Evolutionary conservation across 306 rosid species (phyloP).

Genomic region (Gastrolobium villosum): DNA sequence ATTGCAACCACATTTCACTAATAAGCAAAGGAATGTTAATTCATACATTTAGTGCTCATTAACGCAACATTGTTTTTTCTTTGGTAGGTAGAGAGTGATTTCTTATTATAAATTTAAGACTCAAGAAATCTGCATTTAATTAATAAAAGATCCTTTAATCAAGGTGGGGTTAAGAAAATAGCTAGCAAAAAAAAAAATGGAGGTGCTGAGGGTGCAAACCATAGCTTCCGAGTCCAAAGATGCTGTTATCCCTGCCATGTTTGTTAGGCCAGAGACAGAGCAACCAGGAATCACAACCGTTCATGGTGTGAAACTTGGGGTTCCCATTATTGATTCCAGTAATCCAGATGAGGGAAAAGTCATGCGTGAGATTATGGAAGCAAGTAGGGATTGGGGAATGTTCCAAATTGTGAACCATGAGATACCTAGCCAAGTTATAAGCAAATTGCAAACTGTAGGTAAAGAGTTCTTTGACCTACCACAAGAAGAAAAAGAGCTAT

Average conservation of each 20-base stretch:
- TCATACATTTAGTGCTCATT: too few species aligned
- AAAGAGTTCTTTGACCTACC: conserved; percentile 69
- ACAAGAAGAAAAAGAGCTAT: conserved; percentile 67
- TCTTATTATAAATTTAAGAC: too few species aligned
- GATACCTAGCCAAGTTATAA: conserved; percentile 64
- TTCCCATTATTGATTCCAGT: conserved; percentile 67
- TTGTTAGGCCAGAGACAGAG: conserved; percentile 61
- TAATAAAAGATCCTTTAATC: too few species aligned
- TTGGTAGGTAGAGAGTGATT: too few species aligned
- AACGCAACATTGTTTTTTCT: too few species aligned
- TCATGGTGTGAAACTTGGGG: conserved; percentile 52
- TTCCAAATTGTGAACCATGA: conserved; percentile 80
- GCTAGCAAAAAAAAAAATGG: conserved; percentile 37
- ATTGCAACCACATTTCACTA: too few species aligned
- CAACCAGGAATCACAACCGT: conserved; percentile 84
- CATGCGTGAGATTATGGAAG: conserved; percentile 47
- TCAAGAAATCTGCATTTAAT: too few species aligned
- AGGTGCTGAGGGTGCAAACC: conserved; percentile 64
- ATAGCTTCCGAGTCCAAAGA: conserved; percentile 54
- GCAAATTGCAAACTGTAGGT: conserved; percentile 65
- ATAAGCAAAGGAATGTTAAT: too few species aligned
- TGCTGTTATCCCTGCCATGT: conserved; percentile 55
- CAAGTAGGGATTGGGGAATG: conserved; percentile 74
- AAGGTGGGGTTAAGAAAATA: neutral
- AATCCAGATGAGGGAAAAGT: conserved; percentile 52